Base-by-base conservation (phyloP, 805 yeast species). In the Yarrowia divulgata region DNA sequence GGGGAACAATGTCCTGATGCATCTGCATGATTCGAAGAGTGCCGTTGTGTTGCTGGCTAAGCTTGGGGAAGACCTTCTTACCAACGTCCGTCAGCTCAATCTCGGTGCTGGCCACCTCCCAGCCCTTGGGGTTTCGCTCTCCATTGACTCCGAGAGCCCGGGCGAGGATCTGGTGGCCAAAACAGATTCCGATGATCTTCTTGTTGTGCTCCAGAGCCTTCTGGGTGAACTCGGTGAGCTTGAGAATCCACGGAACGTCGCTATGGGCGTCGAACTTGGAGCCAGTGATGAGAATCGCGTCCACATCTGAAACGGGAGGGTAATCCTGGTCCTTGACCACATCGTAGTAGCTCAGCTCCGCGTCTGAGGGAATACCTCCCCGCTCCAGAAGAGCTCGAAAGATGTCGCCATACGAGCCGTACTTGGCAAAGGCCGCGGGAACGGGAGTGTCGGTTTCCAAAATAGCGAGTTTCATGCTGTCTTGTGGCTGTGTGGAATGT, bases 101-200 rank as follows among this genome's bases (percentile, higher is more conserved):
- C 42, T 84, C 79, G 14, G 84, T 80, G 5, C 85, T 80, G 0
- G 97, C 93, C 32, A 85, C 79, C 77, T 93, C 97, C 90, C 93
- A 87, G 1, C 95, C 95, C 55, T 77, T 72, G 0, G 83, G 83
- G 76, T 87, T 90, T 70, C 86, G 80, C 12, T 79, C 85, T 3
- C 90, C 90, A 57, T 77, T 78, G 32, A 85, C 84, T 2, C 91
- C 94, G 55, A 90, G 77, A 8, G 90, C 87, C 67, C 89, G 84
- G 0, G 87, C 88, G 16, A 92, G 77, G 32, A 91, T 82, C 76
- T 92, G 97, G 77, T 93, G 97, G 7, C 97, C 97, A 76, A 91
- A 92, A 77, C 97, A 92, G 50, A 92, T 80, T 3, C 97, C 77
- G 8, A 79, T 69, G 10, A 79, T 66, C 52, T 71, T 71, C 40